Percentiles rank a stretch among this genome's conserved stretches.
Conservation (phyloP, 345 rosid genomes). For the Cardamine occulta region DNA sequence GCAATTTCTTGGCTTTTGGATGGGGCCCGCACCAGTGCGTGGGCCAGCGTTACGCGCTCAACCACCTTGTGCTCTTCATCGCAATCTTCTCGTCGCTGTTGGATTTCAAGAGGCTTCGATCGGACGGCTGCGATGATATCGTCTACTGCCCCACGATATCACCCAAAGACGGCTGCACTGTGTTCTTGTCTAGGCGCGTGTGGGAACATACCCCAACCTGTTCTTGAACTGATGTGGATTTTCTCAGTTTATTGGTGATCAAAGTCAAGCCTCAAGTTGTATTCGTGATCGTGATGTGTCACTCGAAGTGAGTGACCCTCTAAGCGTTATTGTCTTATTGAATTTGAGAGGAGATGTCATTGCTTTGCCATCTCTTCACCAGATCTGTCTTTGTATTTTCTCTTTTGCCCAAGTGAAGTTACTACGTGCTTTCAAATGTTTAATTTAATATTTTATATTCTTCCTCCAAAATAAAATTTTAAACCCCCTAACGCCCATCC, state of each 20-base stretch:
- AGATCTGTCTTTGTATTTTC: neutral
- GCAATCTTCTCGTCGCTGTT: slow-evolving; percentile 65
- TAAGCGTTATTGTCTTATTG: neutral
- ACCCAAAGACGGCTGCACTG: slow-evolving; percentile 81
- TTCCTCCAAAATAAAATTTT: neutral
- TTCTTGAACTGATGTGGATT: slow-evolving; percentile 33
- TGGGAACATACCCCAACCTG: slow-evolving; percentile 48
- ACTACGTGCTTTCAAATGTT: neutral
- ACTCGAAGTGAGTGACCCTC: neutral
- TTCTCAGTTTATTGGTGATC: neutral
- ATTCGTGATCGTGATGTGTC: slow-evolving; percentile 10
- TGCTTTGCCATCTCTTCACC: neutral
- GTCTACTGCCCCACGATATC: slow-evolving; percentile 74
- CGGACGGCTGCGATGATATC: slow-evolving; percentile 77
- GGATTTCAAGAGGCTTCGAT: slow-evolving; percentile 60
- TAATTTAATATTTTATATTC: neutral
- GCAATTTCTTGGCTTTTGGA: slow-evolving; percentile 74
- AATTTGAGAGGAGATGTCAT: neutral
- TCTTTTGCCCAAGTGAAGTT: neutral
- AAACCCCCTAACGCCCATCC: no score
- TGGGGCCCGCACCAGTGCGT: slow-evolving; percentile 92
- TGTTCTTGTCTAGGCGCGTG: slow-evolving; percentile 58
- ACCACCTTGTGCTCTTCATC: slow-evolving; percentile 75
- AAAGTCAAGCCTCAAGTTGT: neutral
- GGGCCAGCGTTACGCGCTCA: slow-evolving; percentile 86